Conservation (phyloP, 2,329 filamentous ascomycete genomes). For the Talaromyces amestolkiae region DNA sequence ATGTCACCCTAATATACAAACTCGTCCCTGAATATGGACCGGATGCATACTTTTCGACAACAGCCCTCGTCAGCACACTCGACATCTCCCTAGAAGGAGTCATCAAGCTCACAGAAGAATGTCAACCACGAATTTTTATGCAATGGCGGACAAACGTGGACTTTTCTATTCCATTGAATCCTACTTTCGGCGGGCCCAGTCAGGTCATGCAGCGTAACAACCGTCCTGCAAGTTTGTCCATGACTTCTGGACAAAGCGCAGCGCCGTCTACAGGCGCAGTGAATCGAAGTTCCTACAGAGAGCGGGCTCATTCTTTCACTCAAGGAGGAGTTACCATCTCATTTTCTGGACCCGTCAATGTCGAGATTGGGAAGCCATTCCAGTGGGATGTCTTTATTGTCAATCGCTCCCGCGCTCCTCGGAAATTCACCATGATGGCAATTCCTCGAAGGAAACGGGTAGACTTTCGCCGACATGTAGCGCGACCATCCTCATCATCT, state of each 20-base stretch:
- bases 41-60: constrained; percentile 37
- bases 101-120: constrained; percentile 41
- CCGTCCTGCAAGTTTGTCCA: constrained; percentile 45
- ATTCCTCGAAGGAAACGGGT: constrained; percentile 50
- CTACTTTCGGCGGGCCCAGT: constrained; percentile 47
- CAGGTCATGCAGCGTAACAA: constrained; percentile 47
- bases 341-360: constrained; percentile 52
- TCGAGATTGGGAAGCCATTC: constrained; percentile 54
- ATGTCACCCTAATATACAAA: constrained; percentile 58
- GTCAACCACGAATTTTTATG: constrained; percentile 47
- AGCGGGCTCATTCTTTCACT: constrained; percentile 39
- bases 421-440: constrained; percentile 55
- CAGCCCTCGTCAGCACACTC: constrained; percentile 41
- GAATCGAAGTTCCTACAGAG: constrained; percentile 36
- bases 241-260: constrained; percentile 28
- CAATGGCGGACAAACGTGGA: constrained; percentile 50
- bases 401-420: constrained; percentile 54
- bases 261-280: constrained; percentile 22
- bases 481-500: constrained; percentile 49
- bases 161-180: constrained; percentile 48
- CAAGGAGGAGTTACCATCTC: constrained; percentile 54
- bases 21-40: constrained; percentile 42
- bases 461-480: constrained; percentile 41
- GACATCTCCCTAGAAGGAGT: constrained; percentile 48
- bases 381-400: constrained; percentile 58